Evolutionary conservation across 2,329 filamentous ascomycete genomes (phyloP).

Genomic region (Scleromitrula shiraiana): DNA sequence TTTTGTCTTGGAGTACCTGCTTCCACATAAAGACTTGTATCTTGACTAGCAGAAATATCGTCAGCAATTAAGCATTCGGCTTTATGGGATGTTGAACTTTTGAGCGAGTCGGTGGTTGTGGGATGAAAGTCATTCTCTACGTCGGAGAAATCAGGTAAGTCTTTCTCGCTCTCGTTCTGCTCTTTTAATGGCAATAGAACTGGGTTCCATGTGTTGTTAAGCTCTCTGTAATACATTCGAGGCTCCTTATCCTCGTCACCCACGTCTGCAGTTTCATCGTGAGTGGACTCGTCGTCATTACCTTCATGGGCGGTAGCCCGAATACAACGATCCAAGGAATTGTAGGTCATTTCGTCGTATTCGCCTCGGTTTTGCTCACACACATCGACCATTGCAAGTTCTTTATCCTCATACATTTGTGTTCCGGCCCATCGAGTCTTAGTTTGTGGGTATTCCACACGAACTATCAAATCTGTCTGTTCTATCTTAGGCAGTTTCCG

Average conservation of each 20-base stretch:
- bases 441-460: constrained; percentile 9
- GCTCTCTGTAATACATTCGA: too few relatives aligned
- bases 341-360: neutral
- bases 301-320: neutral
- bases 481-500: neutral
- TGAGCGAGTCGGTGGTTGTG: neutral
- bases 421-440: constrained; percentile 8
- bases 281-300: too few relatives aligned
- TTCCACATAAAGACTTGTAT: constrained; percentile 3
- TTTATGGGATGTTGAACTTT: constrained; percentile 1
- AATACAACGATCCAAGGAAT: constrained; percentile 1
- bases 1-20: constrained; percentile 3
- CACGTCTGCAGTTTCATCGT: too few relatives aligned
- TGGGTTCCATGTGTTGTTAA: neutral
- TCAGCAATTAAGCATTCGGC: neutral
- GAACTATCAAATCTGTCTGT: neutral
- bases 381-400: constrained; percentile 1
- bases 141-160: constrained; percentile 8
- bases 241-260: too few relatives aligned
- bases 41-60: neutral
- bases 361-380: neutral
- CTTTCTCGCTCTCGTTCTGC: neutral
- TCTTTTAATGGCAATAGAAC: constrained; percentile 1
- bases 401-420: neutral
- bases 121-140: constrained; percentile 1